Evolutionary conservation across 2,329 filamentous ascomycete genomes (phyloP), one percentile per base, ranked within the genome.

Genomic region (Hypoxylon sp.): DNA sequence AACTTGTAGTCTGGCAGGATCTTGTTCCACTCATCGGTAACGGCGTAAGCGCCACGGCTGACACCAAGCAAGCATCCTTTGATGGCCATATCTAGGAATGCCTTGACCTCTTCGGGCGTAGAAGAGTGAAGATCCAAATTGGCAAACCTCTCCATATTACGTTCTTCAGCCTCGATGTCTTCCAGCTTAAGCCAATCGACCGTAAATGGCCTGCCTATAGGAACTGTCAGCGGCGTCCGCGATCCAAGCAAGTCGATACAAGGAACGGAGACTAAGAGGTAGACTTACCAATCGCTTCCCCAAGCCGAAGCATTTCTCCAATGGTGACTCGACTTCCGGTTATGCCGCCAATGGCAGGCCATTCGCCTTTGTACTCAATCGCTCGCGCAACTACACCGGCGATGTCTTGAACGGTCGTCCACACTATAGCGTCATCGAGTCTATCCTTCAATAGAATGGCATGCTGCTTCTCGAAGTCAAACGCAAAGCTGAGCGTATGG

Each of bases 1-100:
- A 84, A 84, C 57, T 78, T 56, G 39, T 79, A 81, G 20, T 82
- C 79, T 0, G 82, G 80, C 28, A 82, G 75, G 17, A 80, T 68
- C 51, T 74, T 62, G 62, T 85, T 85, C 74, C 76, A 82, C 62
- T 82, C 80, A 34, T 78, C 76, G 15, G 79, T 76, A 0, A 69
- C 50, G 30, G 57, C 50, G 54, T 68, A 58, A 20, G 54, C 58
- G 10, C 66, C 65, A 17, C 59, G 62, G 20, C 17, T 53, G 17
- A 65, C 54, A 10, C 26, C 56, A 7, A 59, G 28, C 37, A 67
- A 30, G 13, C 76, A 62, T 1, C 74, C 72, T 6, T 59, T 61
- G 1, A 65, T 22, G 1, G 74, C 58, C 0, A 61, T 24, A 43
- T 59, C 64, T 5, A 72, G 58, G 32, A 77, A 63, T 1, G 47